These are phyloP conservation scores for Lentinula raphanica DNA, from an alignment of 768 basidiomycete species.

Conservation along the genomic window DNA sequence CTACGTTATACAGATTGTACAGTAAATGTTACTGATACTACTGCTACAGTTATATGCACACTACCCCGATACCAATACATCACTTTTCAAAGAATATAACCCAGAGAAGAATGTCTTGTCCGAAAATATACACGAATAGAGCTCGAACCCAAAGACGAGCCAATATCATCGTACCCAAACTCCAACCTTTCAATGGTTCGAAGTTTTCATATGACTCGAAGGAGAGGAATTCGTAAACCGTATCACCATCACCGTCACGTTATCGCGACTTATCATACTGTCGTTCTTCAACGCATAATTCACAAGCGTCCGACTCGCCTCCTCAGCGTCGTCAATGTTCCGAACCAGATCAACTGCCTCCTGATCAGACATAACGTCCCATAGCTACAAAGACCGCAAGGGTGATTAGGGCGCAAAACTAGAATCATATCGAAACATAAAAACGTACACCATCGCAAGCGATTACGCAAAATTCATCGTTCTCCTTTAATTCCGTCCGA, in stretches of 20 bases:
- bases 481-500: slow-evolving; percentile 58
- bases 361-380: slow-evolving; percentile 75
- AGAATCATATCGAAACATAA: not conserved
- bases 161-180: not conserved
- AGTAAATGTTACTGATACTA: not conserved
- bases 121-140: not conserved
- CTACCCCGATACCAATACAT: not conserved
- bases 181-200: not conserved
- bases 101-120: not conserved
- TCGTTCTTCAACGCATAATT: slow-evolving; percentile 54
- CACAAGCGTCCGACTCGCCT: slow-evolving; percentile 51
- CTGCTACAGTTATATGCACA: not conserved
- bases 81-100: not conserved
- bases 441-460: slow-evolving; percentile 73
- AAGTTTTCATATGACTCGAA: not conserved
- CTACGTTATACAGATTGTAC: not conserved
- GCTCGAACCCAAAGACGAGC: not conserved
- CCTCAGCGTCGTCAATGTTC: slow-evolving; percentile 48
- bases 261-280: slow-evolving; percentile 56
- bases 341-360: slow-evolving; percentile 63
- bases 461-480: slow-evolving; percentile 71
- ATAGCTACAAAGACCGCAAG: slow-evolving; percentile 41
- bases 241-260: slow-evolving; percentile 65
- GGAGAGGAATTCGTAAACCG: slow-evolving; percentile 37
- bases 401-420: not conserved